These are phyloP conservation scores for Lathyrus sativus DNA, from an alignment of 306 rosid species.

Conservation along the genomic window DNA sequence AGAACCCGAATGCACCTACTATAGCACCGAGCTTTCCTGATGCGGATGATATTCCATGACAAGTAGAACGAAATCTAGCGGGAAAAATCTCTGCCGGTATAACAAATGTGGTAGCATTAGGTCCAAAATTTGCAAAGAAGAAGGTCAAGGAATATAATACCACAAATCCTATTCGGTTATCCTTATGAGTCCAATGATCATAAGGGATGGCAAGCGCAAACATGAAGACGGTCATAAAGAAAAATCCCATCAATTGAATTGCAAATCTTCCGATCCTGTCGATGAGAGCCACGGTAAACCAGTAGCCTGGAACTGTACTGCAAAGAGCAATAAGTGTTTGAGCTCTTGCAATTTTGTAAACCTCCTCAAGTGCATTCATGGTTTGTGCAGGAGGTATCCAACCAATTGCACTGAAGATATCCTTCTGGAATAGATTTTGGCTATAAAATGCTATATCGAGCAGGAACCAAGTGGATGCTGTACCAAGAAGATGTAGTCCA, in stretches of 20 bases:
- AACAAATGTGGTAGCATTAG: constrained; percentile 83
- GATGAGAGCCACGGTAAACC: constrained; percentile 73
- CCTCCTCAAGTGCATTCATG: constrained; percentile 51
- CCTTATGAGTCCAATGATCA: constrained; percentile 74
- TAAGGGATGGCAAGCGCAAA: constrained; percentile 81
- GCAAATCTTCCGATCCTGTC: constrained; percentile 72
- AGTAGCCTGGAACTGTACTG: constrained; percentile 46
- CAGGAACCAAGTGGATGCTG: constrained; percentile 76
- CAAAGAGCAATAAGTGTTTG: too few species aligned
- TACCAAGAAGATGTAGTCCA: constrained; percentile 71
- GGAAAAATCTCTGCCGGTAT: constrained; percentile 75
- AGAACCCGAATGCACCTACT: constrained; percentile 80
- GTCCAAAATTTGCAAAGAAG: constrained; percentile 77
- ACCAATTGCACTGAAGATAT: constrained; percentile 75
- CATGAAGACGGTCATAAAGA: constrained; percentile 83
- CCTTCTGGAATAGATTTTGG: constrained; percentile 65
- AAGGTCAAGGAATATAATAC: constrained; percentile 64
- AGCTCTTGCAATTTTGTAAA: too few species aligned
- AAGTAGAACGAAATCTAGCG: constrained; percentile 40
- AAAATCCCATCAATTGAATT: constrained; percentile 29
- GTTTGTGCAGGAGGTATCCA: constrained; percentile 71
- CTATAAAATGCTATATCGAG: constrained; percentile 52
- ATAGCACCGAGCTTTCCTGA: constrained; percentile 80
- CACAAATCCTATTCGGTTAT: constrained; percentile 4
- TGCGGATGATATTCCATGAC: constrained; percentile 78